Evolutionary conservation across 2,329 filamentous ascomycete genomes (phyloP), one percentile per base, ranked within the genome.

Genomic region (Penicillium sp.): DNA sequence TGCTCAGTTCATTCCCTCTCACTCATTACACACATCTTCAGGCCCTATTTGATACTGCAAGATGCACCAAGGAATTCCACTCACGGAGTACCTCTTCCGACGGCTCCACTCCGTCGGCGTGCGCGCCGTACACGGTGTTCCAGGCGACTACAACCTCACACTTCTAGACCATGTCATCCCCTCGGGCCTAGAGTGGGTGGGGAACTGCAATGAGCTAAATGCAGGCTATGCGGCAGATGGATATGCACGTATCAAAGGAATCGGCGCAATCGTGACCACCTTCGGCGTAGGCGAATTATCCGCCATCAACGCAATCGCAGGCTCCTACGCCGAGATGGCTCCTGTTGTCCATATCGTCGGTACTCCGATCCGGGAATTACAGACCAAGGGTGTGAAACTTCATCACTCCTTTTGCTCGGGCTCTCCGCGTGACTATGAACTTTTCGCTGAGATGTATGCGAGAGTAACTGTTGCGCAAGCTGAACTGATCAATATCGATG

Each of bases 231-330:
- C 88, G 26, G 87, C 88, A 18, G 88, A 91, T 72, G 88, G 88
- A 23, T 91, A 91, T 66, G 87, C 87, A 52, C 82, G 88, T 57
- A 81, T 89, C 58, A 87, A 87, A 60, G 85, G 87, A 40, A 84
- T 90, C 39, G 81, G 81, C 2, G 87, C 87, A 24, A 74, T 91
- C 40, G 55, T 91, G 61, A 91, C 88, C 37, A 90, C 52, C 5
- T 55, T 55, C 59, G 89, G 89, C 46, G 88, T 91, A 3, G 89
- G 80, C 5, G 80, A 83, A 61, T 69, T 82, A 5, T 90, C 88
- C 2, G 87, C 88, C 49, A 78, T 91, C 66, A 91, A 91, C 66
- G 89, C 86, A 24, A 74, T 91, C 48, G 89, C 88, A 1, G 89
- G 89, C 13, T 83, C 88, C 33, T 91, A 83, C 73, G 87, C 88